phyloP scores from a whole-genome alignment of 805 yeast species.

The Candida tammaniensis region DNA sequence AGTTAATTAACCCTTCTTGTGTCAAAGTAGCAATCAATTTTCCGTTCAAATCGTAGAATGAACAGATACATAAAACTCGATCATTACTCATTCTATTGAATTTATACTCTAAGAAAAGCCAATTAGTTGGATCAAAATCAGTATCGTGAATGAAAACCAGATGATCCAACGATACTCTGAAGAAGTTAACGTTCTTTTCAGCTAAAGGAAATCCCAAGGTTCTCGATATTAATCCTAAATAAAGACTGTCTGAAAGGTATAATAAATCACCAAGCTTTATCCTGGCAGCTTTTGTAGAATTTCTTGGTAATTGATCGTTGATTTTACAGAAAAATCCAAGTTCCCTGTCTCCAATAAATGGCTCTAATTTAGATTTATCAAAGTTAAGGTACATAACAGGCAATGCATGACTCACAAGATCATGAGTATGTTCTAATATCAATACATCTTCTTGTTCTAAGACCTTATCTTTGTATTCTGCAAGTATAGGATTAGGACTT shows the following conservation, averaged over 20 bases:
- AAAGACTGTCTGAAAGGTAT: slow-evolving; percentile 28
- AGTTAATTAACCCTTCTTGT: slow-evolving; percentile 31
- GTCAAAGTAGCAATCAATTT: slow-evolving; percentile 27
- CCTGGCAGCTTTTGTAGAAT: slow-evolving; percentile 8
- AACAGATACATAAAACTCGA: slow-evolving; percentile 28
- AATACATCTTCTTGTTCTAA: slow-evolving; percentile 13
- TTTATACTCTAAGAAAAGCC: slow-evolving; percentile 33
- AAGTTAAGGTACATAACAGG: slow-evolving; percentile 19
- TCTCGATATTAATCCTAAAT: slow-evolving; percentile 25
- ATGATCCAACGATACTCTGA: slow-evolving; percentile 40
- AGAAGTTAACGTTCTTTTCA: slow-evolving; percentile 18
- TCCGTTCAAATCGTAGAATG: slow-evolving; percentile 25
- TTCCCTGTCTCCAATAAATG: slow-evolving; percentile 18
- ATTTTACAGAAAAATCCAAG: slow-evolving; percentile 30
- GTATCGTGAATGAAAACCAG: slow-evolving; percentile 33
- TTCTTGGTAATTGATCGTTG: slow-evolving; percentile 26
- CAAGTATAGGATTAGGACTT: slow-evolving; percentile 21
- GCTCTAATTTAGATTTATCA: slow-evolving; percentile 2
- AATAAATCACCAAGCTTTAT: slow-evolving; percentile 9
- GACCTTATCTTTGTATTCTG: slow-evolving; percentile 17
- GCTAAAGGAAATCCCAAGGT: slow-evolving; percentile 22
- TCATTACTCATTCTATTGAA: slow-evolving; percentile 32
- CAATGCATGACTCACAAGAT: slow-evolving; percentile 22
- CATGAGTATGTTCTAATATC: slow-evolving; percentile 22
- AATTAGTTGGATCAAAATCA: slow-evolving; percentile 33